Evolutionary conservation across 116 monocot species (phyloP), one percentile per base, ranked within the genome.

Genomic region (Phalaenopsis hybrid): DNA sequence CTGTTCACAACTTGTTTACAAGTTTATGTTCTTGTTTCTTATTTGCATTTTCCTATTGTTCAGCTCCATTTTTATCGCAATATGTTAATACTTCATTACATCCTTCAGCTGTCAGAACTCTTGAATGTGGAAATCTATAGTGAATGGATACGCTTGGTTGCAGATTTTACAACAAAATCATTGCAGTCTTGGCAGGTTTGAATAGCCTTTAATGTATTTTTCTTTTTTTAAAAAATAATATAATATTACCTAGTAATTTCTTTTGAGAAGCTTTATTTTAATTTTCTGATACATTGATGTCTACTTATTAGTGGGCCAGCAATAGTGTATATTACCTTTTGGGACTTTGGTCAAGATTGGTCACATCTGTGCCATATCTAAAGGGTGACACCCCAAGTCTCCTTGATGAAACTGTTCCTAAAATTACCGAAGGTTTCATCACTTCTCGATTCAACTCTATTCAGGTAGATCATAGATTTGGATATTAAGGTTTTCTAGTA

Each of bases 161-260:
- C 95, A 44, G 93, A 90, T 76, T 95, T 99, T 81, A 99, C 99
- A 37, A 85, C 91, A 79, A 93, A 88, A 82, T 99, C 99, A 46
- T 87, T 99, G 82, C 91, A 92, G 74, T 99, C 99, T 23, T 99
- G 99, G 99, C 99, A 99, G 99, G 99, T 99, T 83, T 65, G 88
- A 80, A 73, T 89, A 23, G 74, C 44, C 31, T 61, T 41, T 44
- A 68, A 73, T 74, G 28, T 80, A 10, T 79, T 45, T 68, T 80
- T 18, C 10, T 25, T 63, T 67, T 37, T 7, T 28, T 28, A 28
- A 28, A 28, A 28, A 33, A 48, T 34, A 25, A 55, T 37, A 34
- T 37, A 78, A 18, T 49, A 33, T 59, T 2, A n/a, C 41, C 79
- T n/a, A 79, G 33, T 43, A 28, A 37, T 25, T 59, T 55, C 16